A percentile compares a stretch with the other conserved stretches of the same genome.
Conservation (phyloP, 805 yeast species). For the Monosporozyma servazzii region DNA sequence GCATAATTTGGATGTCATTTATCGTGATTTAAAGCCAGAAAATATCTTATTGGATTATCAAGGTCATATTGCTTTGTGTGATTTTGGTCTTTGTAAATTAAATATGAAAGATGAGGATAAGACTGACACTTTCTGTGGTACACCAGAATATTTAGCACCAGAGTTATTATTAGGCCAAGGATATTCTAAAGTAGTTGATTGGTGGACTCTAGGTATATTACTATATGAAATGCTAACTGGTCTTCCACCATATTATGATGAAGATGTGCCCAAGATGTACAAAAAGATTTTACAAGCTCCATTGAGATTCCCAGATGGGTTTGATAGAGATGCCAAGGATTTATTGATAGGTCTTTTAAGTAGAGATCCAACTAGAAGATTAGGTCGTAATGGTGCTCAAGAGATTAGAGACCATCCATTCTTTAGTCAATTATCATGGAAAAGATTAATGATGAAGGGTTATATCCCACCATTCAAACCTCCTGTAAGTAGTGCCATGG, state of each 20-base stretch:
- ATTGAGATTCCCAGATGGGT: constrained; percentile 75
- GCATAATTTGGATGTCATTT: constrained; percentile 85
- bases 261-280: constrained; percentile 88
- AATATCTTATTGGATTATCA: constrained; percentile 89
- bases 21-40: constrained; percentile 93
- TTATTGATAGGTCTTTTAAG: constrained; percentile 63
- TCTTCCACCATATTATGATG: constrained; percentile 94
- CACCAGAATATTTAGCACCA: constrained; percentile 96
- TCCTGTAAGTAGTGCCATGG: constrained; percentile 71
- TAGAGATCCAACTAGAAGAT: constrained; percentile 75
- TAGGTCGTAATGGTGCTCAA: constrained; percentile 71
- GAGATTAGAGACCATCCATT: constrained; percentile 80
- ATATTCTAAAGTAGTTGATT: constrained; percentile 90
- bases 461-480: constrained; percentile 96
- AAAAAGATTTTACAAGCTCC: constrained; percentile 86
- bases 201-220: constrained; percentile 97
- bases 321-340: constrained; percentile 80
- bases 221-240: constrained; percentile 95
- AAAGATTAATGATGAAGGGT: constrained; percentile 67
- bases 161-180: constrained; percentile 87
- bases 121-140: constrained; percentile 92
- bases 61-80: constrained; percentile 96
- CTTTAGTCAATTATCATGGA: constrained; percentile 87
- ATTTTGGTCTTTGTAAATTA: constrained; percentile 91
- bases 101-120: constrained; percentile 87